Conservation (phyloP, 805 yeast genomes). For the Maudiozyma bulderi region DNA sequence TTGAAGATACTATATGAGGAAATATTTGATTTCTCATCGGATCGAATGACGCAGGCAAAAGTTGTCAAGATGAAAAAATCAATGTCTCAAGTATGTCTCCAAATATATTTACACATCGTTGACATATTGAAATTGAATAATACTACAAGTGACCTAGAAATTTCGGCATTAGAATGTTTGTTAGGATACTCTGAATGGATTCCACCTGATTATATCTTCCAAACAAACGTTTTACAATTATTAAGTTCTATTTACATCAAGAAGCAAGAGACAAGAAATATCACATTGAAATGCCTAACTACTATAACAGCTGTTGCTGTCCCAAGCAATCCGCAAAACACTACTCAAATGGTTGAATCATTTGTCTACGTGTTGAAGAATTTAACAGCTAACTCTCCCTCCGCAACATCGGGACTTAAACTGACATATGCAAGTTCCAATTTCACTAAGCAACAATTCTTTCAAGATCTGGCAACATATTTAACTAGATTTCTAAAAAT, state of each 20-base stretch:
- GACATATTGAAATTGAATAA: constrained; percentile 76
- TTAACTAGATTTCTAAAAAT: constrained; percentile 69
- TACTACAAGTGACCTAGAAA: constrained; percentile 60
- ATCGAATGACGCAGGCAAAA: constrained; percentile 91
- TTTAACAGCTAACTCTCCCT: constrained; percentile 55
- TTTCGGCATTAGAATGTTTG: constrained; percentile 70
- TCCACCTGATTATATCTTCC: constrained; percentile 77
- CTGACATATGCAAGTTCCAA: constrained; percentile 61
- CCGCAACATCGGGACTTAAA: constrained; percentile 50
- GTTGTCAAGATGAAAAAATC: constrained; percentile 67
- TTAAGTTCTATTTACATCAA: constrained; percentile 64
- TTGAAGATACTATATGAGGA: constrained; percentile 82
- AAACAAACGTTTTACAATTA: constrained; percentile 63
- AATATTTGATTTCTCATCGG: constrained; percentile 84
- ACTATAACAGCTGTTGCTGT: constrained; percentile 67
- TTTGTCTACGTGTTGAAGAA: constrained; percentile 63
- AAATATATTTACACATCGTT: constrained; percentile 80
- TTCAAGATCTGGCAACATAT: constrained; percentile 91
- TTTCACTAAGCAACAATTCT: constrained; percentile 76
- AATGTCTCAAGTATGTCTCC: constrained; percentile 81
- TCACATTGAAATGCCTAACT: constrained; percentile 80
- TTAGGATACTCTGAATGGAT: constrained; percentile 86
- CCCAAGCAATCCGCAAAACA: constrained; percentile 33
- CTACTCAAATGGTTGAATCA: constrained; percentile 45
- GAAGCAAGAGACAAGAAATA: constrained; percentile 65